Base-by-base conservation (phyloP, 495 filamentous ascomycete species). In the Letharia columbiana region DNA sequence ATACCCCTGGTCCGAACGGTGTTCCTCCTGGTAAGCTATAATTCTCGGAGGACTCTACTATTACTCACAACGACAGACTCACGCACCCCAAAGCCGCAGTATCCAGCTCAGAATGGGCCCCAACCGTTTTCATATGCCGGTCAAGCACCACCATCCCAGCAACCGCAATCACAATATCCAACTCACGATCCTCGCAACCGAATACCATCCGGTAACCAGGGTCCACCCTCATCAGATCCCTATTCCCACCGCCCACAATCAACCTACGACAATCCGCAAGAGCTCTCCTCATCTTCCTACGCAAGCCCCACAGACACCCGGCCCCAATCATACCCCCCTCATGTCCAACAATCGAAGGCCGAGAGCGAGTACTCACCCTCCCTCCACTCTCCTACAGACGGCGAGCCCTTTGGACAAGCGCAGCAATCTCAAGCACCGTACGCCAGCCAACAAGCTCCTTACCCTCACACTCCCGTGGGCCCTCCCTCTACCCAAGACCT, bases 231-330 rank as follows among this genome's bases (percentile, higher is more conserved):
- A 10, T 59, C 78, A 33, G 80, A 80, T 28, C 66, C 77, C 41
- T 82, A 82, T 65, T 64, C 52, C 50, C 75, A 82, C 64, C 81
- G 83, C 39, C 89, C 87, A 7, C 86, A 88, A 71, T 91, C 87
- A 67, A 90, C 85, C 58, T 90, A 89, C 70, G 86, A 86, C 13
- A 85, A 87, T 57, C 90, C 91, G 1, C 91, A 93, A 74, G 91
- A 95, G 79, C 79, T 95, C 50, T 88, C 89, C 42, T 91, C 91
- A n/a, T 89, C 89, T 9, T 84, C 84, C 15, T 95, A 94, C 69
- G 89, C 93, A 71, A 90, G 89, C 9, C 91, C 91, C 28, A 83
- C 90, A 49, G 87, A 86, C 42, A 77, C 75, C 62, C 75, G 74
- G 50, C 81, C 84, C 1, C 73, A 75, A 42, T 58, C 67, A 13